These are phyloP conservation scores for Fusarium pseudocircinatum DNA, from an alignment of 2,329 filamentous ascomycete species.

Conservation along the genomic window DNA sequence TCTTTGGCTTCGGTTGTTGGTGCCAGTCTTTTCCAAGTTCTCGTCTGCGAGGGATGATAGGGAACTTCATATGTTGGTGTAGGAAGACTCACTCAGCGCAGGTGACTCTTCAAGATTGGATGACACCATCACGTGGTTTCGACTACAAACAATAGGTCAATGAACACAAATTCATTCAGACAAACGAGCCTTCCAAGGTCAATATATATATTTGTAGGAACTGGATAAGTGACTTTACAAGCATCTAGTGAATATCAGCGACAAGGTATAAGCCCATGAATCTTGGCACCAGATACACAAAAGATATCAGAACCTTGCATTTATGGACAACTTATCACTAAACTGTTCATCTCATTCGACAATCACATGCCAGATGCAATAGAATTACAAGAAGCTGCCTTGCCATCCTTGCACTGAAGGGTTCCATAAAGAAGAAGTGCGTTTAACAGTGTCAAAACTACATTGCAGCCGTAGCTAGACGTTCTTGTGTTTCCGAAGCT, in stretches of 20 bases:
- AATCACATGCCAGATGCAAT: neutral
- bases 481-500: neutral
- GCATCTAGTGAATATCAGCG: neutral
- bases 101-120: neutral
- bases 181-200: neutral
- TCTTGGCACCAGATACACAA: neutral
- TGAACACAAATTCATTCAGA: neutral
- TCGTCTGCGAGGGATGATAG: neutral
- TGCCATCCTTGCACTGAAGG: neutral
- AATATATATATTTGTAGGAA: neutral
- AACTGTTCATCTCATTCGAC: neutral
- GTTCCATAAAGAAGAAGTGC: neutral
- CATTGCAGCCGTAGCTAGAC: neutral
- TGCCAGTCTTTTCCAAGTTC: neutral
- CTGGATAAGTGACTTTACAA: neutral
- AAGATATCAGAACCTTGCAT: neutral
- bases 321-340: no score
- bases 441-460: neutral
- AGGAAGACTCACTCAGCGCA: neutral
- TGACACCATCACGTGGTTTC: neutral
- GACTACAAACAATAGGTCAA: neutral
- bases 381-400: neutral
- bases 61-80: neutral
- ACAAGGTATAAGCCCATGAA: no score
- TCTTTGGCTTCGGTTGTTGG: neutral